Conservation (phyloP, 441 rosid genomes). For the Monsonia emarginata region DNA sequence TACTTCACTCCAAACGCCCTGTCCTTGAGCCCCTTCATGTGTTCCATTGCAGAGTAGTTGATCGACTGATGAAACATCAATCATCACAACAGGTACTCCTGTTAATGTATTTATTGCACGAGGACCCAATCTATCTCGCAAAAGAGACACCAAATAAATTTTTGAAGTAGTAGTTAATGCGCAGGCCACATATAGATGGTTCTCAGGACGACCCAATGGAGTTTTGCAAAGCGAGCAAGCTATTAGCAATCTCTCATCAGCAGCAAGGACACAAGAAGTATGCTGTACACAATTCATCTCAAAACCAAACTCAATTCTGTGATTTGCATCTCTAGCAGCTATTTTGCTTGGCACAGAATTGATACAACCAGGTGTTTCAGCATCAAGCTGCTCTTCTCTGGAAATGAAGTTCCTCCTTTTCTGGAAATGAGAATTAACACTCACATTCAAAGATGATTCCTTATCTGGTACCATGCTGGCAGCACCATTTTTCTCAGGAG, state of each 20-base stretch:
- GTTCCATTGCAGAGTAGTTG: conserved; percentile 35
- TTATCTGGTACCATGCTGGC: conserved; percentile 35
- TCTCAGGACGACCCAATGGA: conserved; percentile 58
- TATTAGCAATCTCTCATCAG: conserved; percentile 37
- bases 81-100: conserved; percentile 45
- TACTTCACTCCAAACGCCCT: conserved; percentile 66
- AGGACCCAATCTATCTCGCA: conserved; percentile 30
- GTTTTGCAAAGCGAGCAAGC: conserved; percentile 63
- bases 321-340: conserved; percentile 24
- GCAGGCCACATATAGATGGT: conserved; percentile 40
- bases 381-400: conserved; percentile 25
- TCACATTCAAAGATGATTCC: conserved; percentile 47
- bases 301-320: conserved; percentile 45
- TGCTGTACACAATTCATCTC: conserved; percentile 24
- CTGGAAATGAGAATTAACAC: conserved; percentile 60
- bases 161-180: conserved; percentile 50
- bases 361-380: conserved; percentile 21
- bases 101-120: conserved; percentile 25
- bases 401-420: conserved; percentile 47
- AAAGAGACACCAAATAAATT: conserved; percentile 44
- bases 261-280: conserved; percentile 24
- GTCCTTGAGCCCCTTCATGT: conserved; percentile 29
- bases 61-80: conserved; percentile 51
- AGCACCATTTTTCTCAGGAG: conserved; percentile 37
- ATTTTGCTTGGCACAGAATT: conserved; percentile 21